A percentile compares a stretch with the other conserved stretches of the same genome.
These are phyloP conservation scores for Boletus reticuloceps DNA, from an alignment of 768 basidiomycete species.

Conservation along the genomic window DNA sequence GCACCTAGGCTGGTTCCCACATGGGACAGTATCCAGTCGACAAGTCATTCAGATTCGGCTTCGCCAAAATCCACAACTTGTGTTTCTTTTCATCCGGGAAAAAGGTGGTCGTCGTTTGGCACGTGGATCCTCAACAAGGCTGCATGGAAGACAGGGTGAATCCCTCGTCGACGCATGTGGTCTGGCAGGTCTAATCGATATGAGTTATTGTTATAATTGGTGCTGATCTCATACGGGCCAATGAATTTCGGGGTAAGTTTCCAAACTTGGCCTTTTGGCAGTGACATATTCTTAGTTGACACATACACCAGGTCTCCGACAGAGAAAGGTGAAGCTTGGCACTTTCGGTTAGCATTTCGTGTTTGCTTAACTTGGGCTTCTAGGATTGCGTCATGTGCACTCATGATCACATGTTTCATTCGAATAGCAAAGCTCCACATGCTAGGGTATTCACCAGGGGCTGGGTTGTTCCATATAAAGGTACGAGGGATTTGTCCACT, in stretches of 20 bases:
- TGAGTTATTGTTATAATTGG: background rate
- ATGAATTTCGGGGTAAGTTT: background rate
- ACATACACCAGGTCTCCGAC: background rate
- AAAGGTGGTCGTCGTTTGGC: background rate
- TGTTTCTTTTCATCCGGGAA: background rate
- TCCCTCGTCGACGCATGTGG: background rate
- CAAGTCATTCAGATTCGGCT: background rate
- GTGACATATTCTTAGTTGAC: background rate
- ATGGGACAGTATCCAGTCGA: background rate
- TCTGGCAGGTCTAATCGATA: background rate
- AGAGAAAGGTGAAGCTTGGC: background rate
- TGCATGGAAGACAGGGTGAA: background rate
- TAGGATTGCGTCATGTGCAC: constrained; percentile 33
- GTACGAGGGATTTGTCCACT: constrained; percentile 1
- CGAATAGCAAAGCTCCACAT: constrained; percentile 25
- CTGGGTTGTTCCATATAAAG: constrained; percentile 18
- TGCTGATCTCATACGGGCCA: background rate
- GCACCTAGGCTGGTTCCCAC: background rate
- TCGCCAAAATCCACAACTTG: background rate
- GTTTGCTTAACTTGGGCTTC: constrained; percentile 30
- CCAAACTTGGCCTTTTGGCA: background rate
- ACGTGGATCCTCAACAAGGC: background rate
- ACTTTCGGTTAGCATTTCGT: constrained; percentile 22
- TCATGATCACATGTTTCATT: constrained; percentile 30
- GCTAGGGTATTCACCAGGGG: constrained; percentile 20